These are phyloP conservation scores for Glomus cerebriforme DNA, from an alignment of 192 early-diverging fungal genomes.

Conservation along the genomic window DNA sequence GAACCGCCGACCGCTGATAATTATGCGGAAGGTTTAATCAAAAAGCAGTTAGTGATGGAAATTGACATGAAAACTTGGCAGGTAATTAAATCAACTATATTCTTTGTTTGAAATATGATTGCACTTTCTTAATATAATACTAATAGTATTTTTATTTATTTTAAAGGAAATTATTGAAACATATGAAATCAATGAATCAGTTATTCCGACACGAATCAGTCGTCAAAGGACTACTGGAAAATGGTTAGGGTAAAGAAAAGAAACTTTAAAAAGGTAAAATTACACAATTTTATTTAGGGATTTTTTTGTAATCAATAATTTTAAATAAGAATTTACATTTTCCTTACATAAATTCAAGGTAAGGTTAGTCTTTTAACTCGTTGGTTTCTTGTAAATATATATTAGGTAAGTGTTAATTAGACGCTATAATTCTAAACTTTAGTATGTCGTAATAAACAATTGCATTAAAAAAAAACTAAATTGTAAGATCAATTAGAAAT, in stretches of 20 bases:
- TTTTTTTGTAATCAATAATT: too few species aligned
- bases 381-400: too few species aligned
- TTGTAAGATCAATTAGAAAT: too few species aligned
- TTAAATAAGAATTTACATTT: too few species aligned
- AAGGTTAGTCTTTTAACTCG: too few species aligned
- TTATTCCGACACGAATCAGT: conserved; percentile 62
- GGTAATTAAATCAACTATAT: conserved; percentile 36
- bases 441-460: too few species aligned
- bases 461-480: too few species aligned
- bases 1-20: conserved; percentile 72
- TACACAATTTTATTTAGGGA: too few species aligned
- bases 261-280: not conserved
- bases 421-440: too few species aligned
- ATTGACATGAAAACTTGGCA: conserved; percentile 70
- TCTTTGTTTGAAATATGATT: not conserved
- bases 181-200: conserved; percentile 59
- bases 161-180: conserved; percentile 65
- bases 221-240: conserved; percentile 37
- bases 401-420: too few species aligned
- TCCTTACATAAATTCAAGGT: too few species aligned
- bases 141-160: too few species aligned
- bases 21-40: conserved; percentile 61
- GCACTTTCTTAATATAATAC: not conserved
- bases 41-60: conserved; percentile 80
- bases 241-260: conserved; percentile 45